Evolutionary conservation across 2,329 filamentous ascomycete genomes (phyloP).

Genomic region (Ophiosphaerella narmari): DNA sequence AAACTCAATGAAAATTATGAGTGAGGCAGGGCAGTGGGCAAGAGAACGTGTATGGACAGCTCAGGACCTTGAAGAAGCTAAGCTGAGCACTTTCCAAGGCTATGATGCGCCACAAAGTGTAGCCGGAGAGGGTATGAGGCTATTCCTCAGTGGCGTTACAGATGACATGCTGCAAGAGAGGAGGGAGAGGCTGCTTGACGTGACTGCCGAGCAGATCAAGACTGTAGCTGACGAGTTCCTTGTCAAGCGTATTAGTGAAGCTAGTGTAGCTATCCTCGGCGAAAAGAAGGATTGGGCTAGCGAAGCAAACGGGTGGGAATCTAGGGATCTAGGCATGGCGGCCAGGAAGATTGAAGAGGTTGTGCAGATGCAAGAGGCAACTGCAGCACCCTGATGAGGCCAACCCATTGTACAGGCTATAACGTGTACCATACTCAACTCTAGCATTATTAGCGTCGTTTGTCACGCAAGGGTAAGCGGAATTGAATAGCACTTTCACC

Average conservation of each 20-base stretch:
- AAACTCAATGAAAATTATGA: constrained; percentile 86
- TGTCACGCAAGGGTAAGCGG: constrained; percentile 9
- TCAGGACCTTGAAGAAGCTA: constrained; percentile 91
- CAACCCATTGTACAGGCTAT: background rate
- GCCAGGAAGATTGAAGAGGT: constrained; percentile 32
- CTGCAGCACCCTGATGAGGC: constrained; percentile 9
- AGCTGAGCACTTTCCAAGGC: constrained; percentile 89
- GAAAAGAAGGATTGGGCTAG: constrained; percentile 78
- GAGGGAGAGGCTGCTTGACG: constrained; percentile 83
- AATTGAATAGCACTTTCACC: constrained; percentile 15
- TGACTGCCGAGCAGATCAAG: constrained; percentile 78
- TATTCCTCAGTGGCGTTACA: constrained; percentile 83
- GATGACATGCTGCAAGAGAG: constrained; percentile 87
- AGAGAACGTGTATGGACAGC: constrained; percentile 79
- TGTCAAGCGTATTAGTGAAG: constrained; percentile 68
- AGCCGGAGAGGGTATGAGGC: constrained; percentile 82
- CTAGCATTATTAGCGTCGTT: constrained; percentile 16
- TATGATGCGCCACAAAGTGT: constrained; percentile 89
- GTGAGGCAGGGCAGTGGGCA: constrained; percentile 80
- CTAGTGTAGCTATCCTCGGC: constrained; percentile 75
- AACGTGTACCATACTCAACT: constrained; percentile 17
- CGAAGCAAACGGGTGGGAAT: constrained; percentile 69
- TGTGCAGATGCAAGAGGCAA: constrained; percentile 23
- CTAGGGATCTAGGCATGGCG: constrained; percentile 72
- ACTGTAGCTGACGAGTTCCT: constrained; percentile 82